Evolutionary conservation across 306 rosid genomes (phyloP).

Genomic region (Trifolium subterraneum): DNA sequence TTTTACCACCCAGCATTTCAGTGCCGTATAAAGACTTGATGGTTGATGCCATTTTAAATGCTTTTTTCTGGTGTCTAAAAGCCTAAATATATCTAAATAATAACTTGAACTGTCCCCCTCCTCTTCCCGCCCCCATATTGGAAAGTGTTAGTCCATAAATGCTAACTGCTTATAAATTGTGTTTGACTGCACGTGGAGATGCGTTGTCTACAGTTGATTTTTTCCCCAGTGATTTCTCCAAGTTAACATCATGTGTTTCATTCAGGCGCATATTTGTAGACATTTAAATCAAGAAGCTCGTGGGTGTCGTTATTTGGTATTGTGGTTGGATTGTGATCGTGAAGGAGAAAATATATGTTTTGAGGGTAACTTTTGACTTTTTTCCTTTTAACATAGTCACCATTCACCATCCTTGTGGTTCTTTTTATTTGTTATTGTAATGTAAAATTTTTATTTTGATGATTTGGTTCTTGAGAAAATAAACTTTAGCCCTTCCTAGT

Average conservation of each 20-base stretch:
- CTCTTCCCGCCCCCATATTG: not conserved
- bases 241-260: conserved; percentile 40
- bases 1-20: conserved; percentile 18
- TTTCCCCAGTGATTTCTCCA: conserved; percentile 27
- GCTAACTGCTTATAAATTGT: conserved; percentile 21
- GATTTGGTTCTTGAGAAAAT: conserved; percentile 29
- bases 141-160: conserved; percentile 23
- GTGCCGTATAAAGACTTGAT: not conserved
- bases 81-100: not conserved
- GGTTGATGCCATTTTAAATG: conserved; percentile 9
- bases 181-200: conserved; percentile 18
- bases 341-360: conserved; percentile 99
- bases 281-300: conserved; percentile 95
- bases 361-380: conserved; percentile 64
- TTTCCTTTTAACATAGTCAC: conserved; percentile 26
- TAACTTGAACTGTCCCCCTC: not conserved
- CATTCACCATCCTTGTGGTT: conserved; percentile 11
- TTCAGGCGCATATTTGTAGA: conserved; percentile 83
- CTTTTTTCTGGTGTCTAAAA: conserved; percentile 21
- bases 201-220: conserved; percentile 34
- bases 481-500: conserved; percentile 17
- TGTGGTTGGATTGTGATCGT: conserved; percentile 98
- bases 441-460: conserved; percentile 33
- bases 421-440: conserved; percentile 25
- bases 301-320: conserved; percentile 77